Base-by-base conservation (phyloP, 805 yeast species). In the Cyberlindnera sargentensis region DNA sequence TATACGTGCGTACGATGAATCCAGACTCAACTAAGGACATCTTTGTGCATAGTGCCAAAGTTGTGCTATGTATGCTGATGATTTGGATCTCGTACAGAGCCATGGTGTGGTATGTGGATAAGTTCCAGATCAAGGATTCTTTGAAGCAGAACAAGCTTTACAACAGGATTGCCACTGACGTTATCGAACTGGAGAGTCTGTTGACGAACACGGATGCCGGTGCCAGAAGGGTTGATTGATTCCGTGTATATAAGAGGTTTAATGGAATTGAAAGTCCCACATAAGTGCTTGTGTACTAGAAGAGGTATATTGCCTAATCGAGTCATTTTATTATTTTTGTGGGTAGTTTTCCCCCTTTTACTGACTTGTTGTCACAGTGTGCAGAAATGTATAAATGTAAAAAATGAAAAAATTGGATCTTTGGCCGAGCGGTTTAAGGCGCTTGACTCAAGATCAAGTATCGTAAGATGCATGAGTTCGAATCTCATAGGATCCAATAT, bases 1-100 rank as follows among this genome's bases (percentile, higher is more conserved):
- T 66, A 36, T 62, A 64, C 31, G 48, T 58, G 28, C 59, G 69
- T 47, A 64, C 69, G 4, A 47, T 65, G 32, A 54, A 57, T 15
- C 50, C 53, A 15, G 53, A 48, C 6, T 47, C 49, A 4, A 49
- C 39, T 2, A 24, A 35, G 25, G 57, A 53, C 32, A 40, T 55
- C 6, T 46, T 45, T 10, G 41, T 34, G 8, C 58, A 57, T 34
- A 45, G 56, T 1, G 44, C 47, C 5, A 35, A 50, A 8, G 46
- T 55, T 11, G 15, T 47, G 8, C 32, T 51, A 3, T 52, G 53
- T 27, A 1, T 47, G 1, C 37, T 48, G 1, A 39, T 44, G 10
- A 52, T 57, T 5, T 57, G 57, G 57, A n/a, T 47, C 8, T 43
- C 50, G 11, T 55, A 49, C 25, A 47, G 46, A 34, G 32, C 51